Percentiles rank a stretch among this genome's conserved stretches.
phyloP scores from a whole-genome alignment of 1,284 basidiomycete genomes.

The Trametes sp. region DNA sequence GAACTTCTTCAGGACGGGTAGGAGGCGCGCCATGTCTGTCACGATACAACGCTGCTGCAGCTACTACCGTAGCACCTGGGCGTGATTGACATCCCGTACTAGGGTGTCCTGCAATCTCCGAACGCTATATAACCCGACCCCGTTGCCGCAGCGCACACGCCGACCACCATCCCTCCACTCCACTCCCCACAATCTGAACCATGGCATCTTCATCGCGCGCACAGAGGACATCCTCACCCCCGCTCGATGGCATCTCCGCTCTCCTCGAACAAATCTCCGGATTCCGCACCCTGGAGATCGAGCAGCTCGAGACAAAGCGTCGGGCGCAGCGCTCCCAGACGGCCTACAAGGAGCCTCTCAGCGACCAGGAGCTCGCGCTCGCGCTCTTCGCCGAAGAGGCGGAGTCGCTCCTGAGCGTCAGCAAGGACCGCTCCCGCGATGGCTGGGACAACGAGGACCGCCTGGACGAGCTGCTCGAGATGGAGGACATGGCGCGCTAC shows the following conservation, averaged over 20 bases:
- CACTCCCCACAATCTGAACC: not conserved
- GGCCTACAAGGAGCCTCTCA: not conserved
- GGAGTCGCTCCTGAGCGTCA: constrained; percentile 17
- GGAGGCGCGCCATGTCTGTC: too few species aligned
- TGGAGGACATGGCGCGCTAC: not conserved
- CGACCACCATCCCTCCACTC: not conserved
- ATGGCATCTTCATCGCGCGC: not conserved
- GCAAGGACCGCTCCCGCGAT: constrained; percentile 10
- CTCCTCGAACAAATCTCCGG: not conserved
- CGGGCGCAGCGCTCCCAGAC: not conserved
- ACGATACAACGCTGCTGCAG: too few species aligned
- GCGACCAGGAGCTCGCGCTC: not conserved
- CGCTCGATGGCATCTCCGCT: not conserved
- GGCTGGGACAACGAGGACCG: not conserved
- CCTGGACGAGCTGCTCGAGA: not conserved
- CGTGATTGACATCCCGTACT: not conserved
- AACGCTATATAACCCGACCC: not conserved
- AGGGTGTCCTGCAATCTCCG: too few species aligned
- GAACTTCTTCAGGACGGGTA: too few species aligned
- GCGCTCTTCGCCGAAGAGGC: constrained; percentile 27
- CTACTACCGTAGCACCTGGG: not conserved
- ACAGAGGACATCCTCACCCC: not conserved
- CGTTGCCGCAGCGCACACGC: not conserved
- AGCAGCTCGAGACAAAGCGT: not conserved
- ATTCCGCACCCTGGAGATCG: not conserved